Evolutionary conservation across 768 basidiomycete species (phyloP).

Genomic region (Cyclocybe aegerita): DNA sequence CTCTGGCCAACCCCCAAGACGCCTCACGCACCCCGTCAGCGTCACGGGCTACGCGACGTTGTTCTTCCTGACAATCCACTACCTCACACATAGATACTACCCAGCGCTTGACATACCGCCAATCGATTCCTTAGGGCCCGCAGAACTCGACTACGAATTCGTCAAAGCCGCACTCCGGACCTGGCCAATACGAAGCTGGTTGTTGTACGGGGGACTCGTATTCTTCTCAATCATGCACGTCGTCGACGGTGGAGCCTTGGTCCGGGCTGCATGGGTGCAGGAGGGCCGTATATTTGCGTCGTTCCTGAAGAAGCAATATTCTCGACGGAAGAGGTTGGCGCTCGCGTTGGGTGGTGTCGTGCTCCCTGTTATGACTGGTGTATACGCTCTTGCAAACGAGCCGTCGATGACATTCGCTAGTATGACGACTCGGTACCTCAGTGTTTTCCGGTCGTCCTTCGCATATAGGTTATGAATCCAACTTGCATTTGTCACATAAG

Average conservation of each 20-base stretch:
- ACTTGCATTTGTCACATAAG: too few relatives aligned
- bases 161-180: constrained; percentile 67
- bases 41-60: constrained; percentile 65
- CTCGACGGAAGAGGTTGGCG: constrained; percentile 15
- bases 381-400: constrained; percentile 54
- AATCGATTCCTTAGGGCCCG: constrained; percentile 62
- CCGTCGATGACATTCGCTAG: constrained; percentile 56
- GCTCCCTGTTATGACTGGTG: constrained; percentile 55
- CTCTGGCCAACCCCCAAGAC: constrained; percentile 26
- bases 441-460: constrained; percentile 44
- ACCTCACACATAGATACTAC: constrained; percentile 61
- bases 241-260: constrained; percentile 55
- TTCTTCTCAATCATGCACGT: constrained; percentile 57
- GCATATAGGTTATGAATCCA: constrained; percentile 38
- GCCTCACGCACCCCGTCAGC: constrained; percentile 45
- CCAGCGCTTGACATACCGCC: constrained; percentile 47
- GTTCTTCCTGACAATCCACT: constrained; percentile 67
- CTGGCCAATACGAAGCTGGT: constrained; percentile 64
- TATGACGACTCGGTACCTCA: constrained; percentile 47
- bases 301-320: constrained; percentile 18
- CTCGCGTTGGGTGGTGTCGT: constrained; percentile 34
- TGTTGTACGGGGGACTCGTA: constrained; percentile 64
- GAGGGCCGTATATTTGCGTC: constrained; percentile 15
- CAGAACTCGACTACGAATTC: constrained; percentile 82
- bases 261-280: constrained; percentile 51